Percentiles rank a stretch among this genome's conserved stretches.
Evolutionary conservation across 2,329 filamentous ascomycete genomes (phyloP).

Genomic region (Didymellaceae sp.): DNA sequence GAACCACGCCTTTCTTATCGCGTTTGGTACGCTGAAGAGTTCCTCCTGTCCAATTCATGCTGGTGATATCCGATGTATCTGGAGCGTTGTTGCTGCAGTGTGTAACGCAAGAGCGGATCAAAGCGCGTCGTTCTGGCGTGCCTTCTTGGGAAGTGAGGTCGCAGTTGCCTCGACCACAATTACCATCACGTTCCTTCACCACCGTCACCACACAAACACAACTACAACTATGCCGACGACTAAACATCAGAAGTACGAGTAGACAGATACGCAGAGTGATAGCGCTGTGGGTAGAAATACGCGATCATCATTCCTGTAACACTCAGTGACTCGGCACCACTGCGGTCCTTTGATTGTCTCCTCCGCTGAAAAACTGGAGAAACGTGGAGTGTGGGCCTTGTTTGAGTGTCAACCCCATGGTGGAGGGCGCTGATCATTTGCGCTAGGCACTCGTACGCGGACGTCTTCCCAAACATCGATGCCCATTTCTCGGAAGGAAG

Average conservation of each 20-base stretch:
- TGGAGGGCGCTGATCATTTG: conserved; percentile 5
- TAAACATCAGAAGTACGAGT: no score
- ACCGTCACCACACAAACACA: not conserved
- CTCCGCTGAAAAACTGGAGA: conserved; percentile 26
- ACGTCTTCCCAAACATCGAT: not conserved
- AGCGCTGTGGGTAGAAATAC: not conserved
- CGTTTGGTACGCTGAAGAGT: conserved; percentile 49
- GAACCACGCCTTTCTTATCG: conserved; percentile 43
- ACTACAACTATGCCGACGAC: no score
- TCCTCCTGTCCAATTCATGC: conserved; percentile 60
- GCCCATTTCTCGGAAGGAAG: not conserved
- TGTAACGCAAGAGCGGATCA: not conserved
- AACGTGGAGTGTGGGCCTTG: conserved; percentile 21
- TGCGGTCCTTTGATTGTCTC: conserved; percentile 9
- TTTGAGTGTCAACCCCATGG: conserved; percentile 18
- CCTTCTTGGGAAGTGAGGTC: conserved; percentile 13
- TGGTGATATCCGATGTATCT: not conserved
- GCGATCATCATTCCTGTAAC: not conserved
- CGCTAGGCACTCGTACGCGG: conserved; percentile 6
- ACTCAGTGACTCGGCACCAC: conserved; percentile 19
- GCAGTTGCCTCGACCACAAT: not conserved
- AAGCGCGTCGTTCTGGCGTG: not conserved
- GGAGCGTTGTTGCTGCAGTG: not conserved
- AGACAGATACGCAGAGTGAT: no score
- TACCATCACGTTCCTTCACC: not conserved